phyloP scores from a whole-genome alignment of 768 basidiomycete genomes.

The Mycena albidolilacea region DNA sequence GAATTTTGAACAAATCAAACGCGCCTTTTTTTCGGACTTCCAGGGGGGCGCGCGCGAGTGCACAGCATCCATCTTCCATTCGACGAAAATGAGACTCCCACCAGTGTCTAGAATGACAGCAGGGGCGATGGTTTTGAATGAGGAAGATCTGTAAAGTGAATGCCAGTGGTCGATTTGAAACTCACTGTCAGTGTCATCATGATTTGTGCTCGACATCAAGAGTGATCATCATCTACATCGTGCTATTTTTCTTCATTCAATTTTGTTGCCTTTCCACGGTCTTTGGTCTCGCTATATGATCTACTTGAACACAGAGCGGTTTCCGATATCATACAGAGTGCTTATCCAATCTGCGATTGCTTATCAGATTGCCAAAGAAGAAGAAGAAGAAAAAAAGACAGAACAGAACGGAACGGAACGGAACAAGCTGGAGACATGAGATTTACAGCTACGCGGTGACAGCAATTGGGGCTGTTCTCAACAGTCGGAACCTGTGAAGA shows the following conservation, averaged over 20 bases:
- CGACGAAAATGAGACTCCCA: neutral
- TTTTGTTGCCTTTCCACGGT: neutral
- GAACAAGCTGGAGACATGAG: neutral
- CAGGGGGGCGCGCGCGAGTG: neutral
- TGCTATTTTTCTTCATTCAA: neutral
- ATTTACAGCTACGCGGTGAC: neutral
- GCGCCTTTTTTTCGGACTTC: neutral
- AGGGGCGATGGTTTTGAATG: neutral
- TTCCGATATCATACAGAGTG: neutral
- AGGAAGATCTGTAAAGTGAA: slow-evolving; percentile 4
- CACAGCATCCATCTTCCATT: neutral
- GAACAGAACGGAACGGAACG: neutral
- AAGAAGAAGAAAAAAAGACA: neutral
- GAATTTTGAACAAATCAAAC: slow-evolving; percentile 5
- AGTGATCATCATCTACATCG: neutral
- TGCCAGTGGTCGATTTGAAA: neutral
- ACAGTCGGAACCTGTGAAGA: no score
- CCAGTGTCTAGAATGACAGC: neutral
- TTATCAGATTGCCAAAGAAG: neutral
- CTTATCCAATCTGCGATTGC: neutral
- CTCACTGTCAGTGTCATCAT: no score
- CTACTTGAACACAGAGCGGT: neutral
- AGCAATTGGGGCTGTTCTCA: no score
- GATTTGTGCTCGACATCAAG: neutral
- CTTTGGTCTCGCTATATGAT: neutral